phyloP scores from a whole-genome alignment of 108 stramenopile species.

The Hondaea fermentalgiana region DNA sequence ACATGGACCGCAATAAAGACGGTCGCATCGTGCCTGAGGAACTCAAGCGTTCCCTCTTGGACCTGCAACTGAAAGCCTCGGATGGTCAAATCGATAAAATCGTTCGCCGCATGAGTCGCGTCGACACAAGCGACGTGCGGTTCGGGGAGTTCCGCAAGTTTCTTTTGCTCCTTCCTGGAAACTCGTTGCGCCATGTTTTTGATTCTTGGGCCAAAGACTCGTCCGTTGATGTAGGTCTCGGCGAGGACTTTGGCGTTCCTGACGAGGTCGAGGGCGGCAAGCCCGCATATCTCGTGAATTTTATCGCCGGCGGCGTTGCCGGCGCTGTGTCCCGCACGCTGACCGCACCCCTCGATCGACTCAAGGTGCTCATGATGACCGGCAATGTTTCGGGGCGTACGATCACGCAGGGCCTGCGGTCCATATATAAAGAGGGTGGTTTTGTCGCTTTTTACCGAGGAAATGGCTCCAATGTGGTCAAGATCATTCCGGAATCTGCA shows the following conservation, averaged over 20 bases:
- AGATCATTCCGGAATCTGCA: slow-evolving; percentile 48
- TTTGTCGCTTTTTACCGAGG: slow-evolving; percentile 39
- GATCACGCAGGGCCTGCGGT: slow-evolving; percentile 19
- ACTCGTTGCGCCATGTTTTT: slow-evolving; percentile 15
- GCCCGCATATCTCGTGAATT: slow-evolving; percentile 32
- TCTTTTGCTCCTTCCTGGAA: slow-evolving; percentile 26
- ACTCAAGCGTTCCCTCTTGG: slow-evolving; percentile 21
- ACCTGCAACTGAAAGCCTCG: slow-evolving; percentile 30
- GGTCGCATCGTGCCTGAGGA: slow-evolving; percentile 32
- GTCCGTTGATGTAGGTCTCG: slow-evolving; percentile 32
- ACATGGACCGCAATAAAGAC: slow-evolving; percentile 31
- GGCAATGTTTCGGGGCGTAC: slow-evolving; percentile 30
- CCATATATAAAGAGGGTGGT: slow-evolving; percentile 33
- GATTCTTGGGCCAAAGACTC: slow-evolving; percentile 42
- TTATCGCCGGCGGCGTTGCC: slow-evolving; percentile 39
- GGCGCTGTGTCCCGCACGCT: slow-evolving; percentile 37
- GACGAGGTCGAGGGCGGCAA: slow-evolving; percentile 31
- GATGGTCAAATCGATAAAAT: slow-evolving; percentile 38
- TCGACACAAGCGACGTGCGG: slow-evolving; percentile 32
- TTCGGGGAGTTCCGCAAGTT: slow-evolving; percentile 36
- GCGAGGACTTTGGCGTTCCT: slow-evolving; percentile 30
- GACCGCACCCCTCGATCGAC: slow-evolving; percentile 39
- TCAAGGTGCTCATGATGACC: slow-evolving; percentile 36
- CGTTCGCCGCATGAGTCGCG: slow-evolving; percentile 29
- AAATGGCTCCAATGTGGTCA: slow-evolving; percentile 43